phyloP scores from a whole-genome alignment of 2,329 filamentous ascomycete species.

The Dendryphion nanum region DNA sequence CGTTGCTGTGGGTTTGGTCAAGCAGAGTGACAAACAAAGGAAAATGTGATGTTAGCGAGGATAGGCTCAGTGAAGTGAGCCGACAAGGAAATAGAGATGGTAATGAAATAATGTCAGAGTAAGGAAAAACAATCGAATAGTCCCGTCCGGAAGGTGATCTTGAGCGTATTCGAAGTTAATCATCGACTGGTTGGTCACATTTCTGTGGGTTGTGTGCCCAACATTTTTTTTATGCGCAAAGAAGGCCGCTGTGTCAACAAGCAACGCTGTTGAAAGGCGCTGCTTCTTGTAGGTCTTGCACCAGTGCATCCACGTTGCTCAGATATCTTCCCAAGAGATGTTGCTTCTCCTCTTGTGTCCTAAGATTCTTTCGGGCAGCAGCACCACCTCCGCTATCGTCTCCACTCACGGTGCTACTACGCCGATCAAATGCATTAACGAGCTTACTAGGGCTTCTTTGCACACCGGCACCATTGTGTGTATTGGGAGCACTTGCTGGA shows the following conservation, averaged over 20 bases:
- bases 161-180: no score
- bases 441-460: conserved; percentile 35
- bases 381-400: conserved; percentile 23
- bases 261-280: conserved; percentile 53
- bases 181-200: no score
- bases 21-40: no score
- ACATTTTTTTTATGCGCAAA: no score
- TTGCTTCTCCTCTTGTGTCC: conserved; percentile 79
- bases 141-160: no score
- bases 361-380: conserved; percentile 38
- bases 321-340: conserved; percentile 72
- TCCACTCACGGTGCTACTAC: conserved; percentile 26
- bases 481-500: conserved; percentile 42
- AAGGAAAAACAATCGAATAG: no score
- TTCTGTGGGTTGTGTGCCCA: no score
- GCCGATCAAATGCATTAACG: conserved; percentile 29
- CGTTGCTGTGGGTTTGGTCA: no score
- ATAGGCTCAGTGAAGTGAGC: no score
- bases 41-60: no score
- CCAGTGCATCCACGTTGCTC: conserved; percentile 75
- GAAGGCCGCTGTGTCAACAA: conserved; percentile 21
- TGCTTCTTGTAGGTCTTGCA: conserved; percentile 77
- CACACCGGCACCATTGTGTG: conserved; percentile 28
- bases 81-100: no score
- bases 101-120: no score